Conservation (phyloP, 1,284 basidiomycete genomes). For the Cryptococcus wingfieldii region DNA sequence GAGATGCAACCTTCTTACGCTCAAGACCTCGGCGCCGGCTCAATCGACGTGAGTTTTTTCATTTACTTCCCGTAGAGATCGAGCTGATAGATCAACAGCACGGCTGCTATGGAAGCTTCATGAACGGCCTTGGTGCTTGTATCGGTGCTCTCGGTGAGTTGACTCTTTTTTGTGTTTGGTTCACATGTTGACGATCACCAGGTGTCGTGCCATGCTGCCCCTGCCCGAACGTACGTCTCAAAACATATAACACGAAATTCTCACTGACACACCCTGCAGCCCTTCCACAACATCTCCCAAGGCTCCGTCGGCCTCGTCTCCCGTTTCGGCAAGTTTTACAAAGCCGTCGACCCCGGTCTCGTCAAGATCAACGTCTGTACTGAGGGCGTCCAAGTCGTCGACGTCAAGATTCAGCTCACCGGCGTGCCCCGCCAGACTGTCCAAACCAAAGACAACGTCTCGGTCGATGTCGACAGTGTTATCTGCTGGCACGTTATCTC, state of each 20-base stretch:
- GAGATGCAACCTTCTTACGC: slow-evolving; percentile 68
- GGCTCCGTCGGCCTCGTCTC: slow-evolving; percentile 87
- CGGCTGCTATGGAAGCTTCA: slow-evolving; percentile 76
- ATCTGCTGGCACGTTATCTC: slow-evolving; percentile 54
- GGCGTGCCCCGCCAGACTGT: slow-evolving; percentile 77
- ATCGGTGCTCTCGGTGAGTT: slow-evolving; percentile 9
- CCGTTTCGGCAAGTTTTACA: slow-evolving; percentile 92
- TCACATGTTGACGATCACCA: slow-evolving; percentile 36
- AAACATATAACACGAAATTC: too few species aligned
- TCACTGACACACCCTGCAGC: slow-evolving; percentile 12
- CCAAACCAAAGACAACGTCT: slow-evolving; percentile 66
- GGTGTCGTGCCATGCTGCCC: slow-evolving; percentile 88
- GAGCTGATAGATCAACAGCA: slow-evolving; percentile 53
- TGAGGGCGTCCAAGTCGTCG: slow-evolving; percentile 70
- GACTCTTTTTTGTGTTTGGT: slow-evolving; percentile 16
- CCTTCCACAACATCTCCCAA: slow-evolving; percentile 56
- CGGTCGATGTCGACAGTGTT: slow-evolving; percentile 45
- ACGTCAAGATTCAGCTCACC: slow-evolving; percentile 91
- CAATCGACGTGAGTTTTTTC: slow-evolving; percentile 52
- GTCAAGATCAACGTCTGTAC: slow-evolving; percentile 90
- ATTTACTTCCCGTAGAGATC: background rate
- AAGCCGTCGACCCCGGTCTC: slow-evolving; percentile 87
- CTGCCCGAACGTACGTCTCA: slow-evolving; percentile 44
- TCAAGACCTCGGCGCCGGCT: slow-evolving; percentile 69
- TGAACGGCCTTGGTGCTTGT: slow-evolving; percentile 56